Base-by-base conservation (phyloP, 768 basidiomycete genomes). In the Collybia sordida region DNA sequence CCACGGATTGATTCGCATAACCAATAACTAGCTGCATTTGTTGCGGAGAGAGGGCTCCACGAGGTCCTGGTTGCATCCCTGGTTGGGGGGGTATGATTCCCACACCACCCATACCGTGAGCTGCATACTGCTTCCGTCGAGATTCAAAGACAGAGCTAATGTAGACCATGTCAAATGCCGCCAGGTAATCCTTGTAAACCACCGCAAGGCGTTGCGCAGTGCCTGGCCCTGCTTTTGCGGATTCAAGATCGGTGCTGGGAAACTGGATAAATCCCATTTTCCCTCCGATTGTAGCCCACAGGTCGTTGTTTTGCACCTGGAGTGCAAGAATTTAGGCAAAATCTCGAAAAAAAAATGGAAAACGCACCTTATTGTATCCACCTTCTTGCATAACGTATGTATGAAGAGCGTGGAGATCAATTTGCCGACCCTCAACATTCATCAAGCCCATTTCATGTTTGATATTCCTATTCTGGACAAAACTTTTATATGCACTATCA, bases 271-370 rank as follows among this genome's bases (percentile, higher is more conserved):
- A 81, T 15, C 81, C 83, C 65, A 90, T 72, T 19, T 75, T 77
- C n/a, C 78, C 88, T 15, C 79, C 88, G 49, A 90, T 79, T 39
- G 85, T 68, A 14, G 77, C 59, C 88, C 88, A 90, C 50, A 73
- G 53, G 27, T 87, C 85, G 41, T 77, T 75, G 49, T 68, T 66
- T 21, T 70, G 69, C 11, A 85, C 78, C 85, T 86, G 46, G n/a
- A 53, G 50, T 36, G 34, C 19, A 11, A 23, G 39, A 38, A 37
- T 12, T 45, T 57, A 59, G 6, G 59, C 42, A 35, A 51, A 48
- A 21, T 14, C 22, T n/a, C 14, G 18, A 31, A 19, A 6, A 17
- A 42, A n/a, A 24, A 53, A 6, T 35, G 46, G 5, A 24, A 37
- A 48, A 67, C 72, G 58, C 58, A 84, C 85, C 51, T 73, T 74